A percentile compares a stretch with the other conserved stretches of the same genome.
Conservation (phyloP, 345 rosid species). For the Balakata baccata region DNA sequence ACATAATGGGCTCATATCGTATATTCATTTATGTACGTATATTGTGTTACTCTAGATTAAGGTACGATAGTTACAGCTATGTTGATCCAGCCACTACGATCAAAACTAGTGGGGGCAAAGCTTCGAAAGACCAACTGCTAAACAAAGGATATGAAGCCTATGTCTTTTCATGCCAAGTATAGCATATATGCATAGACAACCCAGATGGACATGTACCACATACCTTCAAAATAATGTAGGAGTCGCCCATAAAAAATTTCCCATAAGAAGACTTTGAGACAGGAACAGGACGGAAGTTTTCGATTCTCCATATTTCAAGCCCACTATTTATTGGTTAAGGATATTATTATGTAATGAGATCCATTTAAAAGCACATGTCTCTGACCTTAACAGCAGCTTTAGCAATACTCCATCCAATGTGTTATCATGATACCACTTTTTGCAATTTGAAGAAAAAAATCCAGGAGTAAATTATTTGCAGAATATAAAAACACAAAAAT, state of each 20-base stretch:
- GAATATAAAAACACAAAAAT: slow-evolving; percentile 11
- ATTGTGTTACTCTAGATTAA: too few relatives aligned
- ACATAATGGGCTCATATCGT: too few relatives aligned
- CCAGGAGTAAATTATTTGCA: neutral
- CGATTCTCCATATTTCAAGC: slow-evolving; percentile 94
- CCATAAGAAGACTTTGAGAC: slow-evolving; percentile 71
- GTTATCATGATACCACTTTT: too few relatives aligned
- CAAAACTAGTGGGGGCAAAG: neutral
- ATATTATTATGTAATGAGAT: too few relatives aligned
- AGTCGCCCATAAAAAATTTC: slow-evolving; percentile 91
- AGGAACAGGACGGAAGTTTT: slow-evolving; percentile 69
- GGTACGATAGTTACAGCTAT: too few relatives aligned
- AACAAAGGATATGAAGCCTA: neutral
- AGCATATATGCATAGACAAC: neutral
- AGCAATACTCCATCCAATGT: too few relatives aligned
- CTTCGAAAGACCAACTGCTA: neutral
- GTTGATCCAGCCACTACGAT: neutral
- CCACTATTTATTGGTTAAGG: slow-evolving; percentile 42
- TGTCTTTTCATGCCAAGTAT: neutral
- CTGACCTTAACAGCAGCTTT: too few relatives aligned
- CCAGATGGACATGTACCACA: slow-evolving; percentile 12
- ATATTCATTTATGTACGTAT: too few relatives aligned
- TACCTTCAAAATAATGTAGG: slow-evolving; percentile 88
- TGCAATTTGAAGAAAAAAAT: neutral
- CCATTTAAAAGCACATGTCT: too few relatives aligned